Percentiles rank a stretch among this genome's conserved stretches.
Evolutionary conservation across 2,329 filamentous ascomycete genomes (phyloP).

Genomic region (Plenodomus lindquistii): DNA sequence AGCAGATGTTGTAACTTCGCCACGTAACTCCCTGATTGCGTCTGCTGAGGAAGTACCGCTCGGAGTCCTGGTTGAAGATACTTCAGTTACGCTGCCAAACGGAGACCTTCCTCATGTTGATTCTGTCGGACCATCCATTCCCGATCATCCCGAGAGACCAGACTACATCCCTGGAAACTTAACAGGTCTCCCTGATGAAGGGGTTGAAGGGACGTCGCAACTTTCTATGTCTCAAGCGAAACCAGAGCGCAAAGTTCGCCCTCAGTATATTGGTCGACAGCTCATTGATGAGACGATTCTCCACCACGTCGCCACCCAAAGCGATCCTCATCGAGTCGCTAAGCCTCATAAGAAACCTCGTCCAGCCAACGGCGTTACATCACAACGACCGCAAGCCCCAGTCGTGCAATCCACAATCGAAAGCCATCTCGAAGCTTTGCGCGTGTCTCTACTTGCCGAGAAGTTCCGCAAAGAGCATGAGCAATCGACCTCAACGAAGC

Average conservation of each 20-base stretch:
- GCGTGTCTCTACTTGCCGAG: conserved; percentile 13
- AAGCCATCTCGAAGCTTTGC: conserved; percentile 7
- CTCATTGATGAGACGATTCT: neutral
- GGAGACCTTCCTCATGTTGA: too few species aligned
- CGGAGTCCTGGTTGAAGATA: too few species aligned
- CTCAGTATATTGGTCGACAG: neutral
- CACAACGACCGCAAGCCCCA: neutral
- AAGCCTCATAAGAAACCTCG: conserved; percentile 14
- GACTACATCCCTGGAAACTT: too few species aligned
- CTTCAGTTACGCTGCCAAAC: too few species aligned
- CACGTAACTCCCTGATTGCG: too few species aligned
- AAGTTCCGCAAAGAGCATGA: conserved; percentile 13
- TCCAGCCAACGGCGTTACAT: neutral
- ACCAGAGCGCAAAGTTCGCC: neutral
- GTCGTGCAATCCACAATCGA: conserved; percentile 6
- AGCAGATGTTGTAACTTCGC: too few species aligned
- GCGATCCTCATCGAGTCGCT: conserved; percentile 3
- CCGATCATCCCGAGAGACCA: too few species aligned
- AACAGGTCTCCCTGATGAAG: too few species aligned
- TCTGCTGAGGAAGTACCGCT: too few species aligned
- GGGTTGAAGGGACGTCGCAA: too few species aligned
- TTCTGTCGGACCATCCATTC: too few species aligned
- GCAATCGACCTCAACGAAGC: neutral
- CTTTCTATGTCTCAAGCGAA: too few species aligned
- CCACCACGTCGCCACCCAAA: neutral